These are phyloP conservation scores for Hyphochytrium catenoides DNA, from an alignment of 352 stramenopile species.

Conservation along the genomic window DNA sequence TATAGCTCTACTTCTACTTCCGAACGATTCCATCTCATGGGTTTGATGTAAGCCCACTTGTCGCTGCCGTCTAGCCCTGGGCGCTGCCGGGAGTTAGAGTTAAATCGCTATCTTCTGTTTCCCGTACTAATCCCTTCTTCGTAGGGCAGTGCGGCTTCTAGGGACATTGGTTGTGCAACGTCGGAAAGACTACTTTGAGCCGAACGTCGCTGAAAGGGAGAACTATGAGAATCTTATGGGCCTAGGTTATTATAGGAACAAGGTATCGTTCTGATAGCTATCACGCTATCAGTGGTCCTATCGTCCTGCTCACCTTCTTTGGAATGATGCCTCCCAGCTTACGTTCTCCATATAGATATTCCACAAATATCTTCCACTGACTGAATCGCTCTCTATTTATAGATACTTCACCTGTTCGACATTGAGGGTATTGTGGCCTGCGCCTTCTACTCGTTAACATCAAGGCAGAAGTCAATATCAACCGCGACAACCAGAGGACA, in stretches of 20 bases:
- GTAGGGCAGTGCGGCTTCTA: slow-evolving; percentile 27
- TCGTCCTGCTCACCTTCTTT: too few relatives aligned
- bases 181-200: slow-evolving; percentile 45
- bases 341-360: too few relatives aligned
- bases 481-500: background rate
- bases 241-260: slow-evolving; percentile 60
- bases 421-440: slow-evolving; percentile 41
- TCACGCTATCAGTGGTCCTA: too few relatives aligned
- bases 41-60: too few relatives aligned
- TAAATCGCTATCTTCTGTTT: too few relatives aligned
- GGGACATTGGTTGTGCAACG: slow-evolving; percentile 32
- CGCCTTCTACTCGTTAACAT: slow-evolving; percentile 27
- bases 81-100: too few relatives aligned
- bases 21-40: background rate
- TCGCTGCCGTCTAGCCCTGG: too few relatives aligned
- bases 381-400: too few relatives aligned
- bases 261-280: too few relatives aligned
- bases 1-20: slow-evolving; percentile 1
- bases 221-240: slow-evolving; percentile 62
- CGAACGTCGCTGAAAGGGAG: slow-evolving; percentile 38
- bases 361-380: too few relatives aligned
- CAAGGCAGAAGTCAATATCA: background rate
- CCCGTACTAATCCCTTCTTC: too few relatives aligned
- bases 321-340: too few relatives aligned
- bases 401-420: slow-evolving; percentile 57